Evolutionary conservation across 768 basidiomycete genomes (phyloP).

Genomic region (Termitomyces eurrhizus): DNA sequence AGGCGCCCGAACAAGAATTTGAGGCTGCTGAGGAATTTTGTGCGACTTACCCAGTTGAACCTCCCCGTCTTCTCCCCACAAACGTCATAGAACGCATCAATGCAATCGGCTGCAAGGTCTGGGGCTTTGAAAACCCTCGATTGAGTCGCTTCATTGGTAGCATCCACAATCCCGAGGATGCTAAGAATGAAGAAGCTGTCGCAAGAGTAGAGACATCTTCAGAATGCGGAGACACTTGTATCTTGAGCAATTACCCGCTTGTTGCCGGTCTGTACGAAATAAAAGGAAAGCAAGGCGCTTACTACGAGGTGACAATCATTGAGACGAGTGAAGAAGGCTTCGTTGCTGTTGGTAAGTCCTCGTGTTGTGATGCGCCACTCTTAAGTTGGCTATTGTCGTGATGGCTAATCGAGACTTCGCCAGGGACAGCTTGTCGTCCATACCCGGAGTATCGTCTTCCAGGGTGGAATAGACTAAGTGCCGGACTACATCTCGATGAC

Average conservation of each 20-base stretch:
- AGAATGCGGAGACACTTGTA: slow-evolving; percentile 45
- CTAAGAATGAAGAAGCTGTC: slow-evolving; percentile 28
- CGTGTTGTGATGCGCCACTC: background rate
- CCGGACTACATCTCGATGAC: slow-evolving; percentile 67
- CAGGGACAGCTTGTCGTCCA: slow-evolving; percentile 62
- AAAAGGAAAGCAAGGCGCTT: slow-evolving; percentile 51
- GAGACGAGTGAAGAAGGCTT: slow-evolving; percentile 47
- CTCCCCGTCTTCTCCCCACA: slow-evolving; percentile 48
- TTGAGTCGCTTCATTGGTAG: slow-evolving; percentile 41
- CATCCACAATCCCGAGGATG: slow-evolving; percentile 33
- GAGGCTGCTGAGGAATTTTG: slow-evolving; percentile 52
- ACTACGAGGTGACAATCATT: slow-evolving; percentile 58
- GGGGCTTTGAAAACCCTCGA: slow-evolving; percentile 44
- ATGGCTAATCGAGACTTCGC: background rate
- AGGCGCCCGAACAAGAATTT: slow-evolving; percentile 56
- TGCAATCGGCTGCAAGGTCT: slow-evolving; percentile 42
- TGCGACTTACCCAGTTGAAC: slow-evolving; percentile 29
- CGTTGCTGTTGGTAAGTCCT: slow-evolving; percentile 50
- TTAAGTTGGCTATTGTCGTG: background rate
- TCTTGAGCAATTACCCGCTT: slow-evolving; percentile 59
- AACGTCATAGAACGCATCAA: slow-evolving; percentile 49
- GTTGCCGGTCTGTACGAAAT: slow-evolving; percentile 57
- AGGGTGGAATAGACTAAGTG: slow-evolving; percentile 68
- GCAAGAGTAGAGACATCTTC: slow-evolving; percentile 37
- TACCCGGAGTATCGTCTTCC: slow-evolving; percentile 66